Base-by-base conservation (phyloP, 345 rosid species). In the Euphorbia peplus region DNA sequence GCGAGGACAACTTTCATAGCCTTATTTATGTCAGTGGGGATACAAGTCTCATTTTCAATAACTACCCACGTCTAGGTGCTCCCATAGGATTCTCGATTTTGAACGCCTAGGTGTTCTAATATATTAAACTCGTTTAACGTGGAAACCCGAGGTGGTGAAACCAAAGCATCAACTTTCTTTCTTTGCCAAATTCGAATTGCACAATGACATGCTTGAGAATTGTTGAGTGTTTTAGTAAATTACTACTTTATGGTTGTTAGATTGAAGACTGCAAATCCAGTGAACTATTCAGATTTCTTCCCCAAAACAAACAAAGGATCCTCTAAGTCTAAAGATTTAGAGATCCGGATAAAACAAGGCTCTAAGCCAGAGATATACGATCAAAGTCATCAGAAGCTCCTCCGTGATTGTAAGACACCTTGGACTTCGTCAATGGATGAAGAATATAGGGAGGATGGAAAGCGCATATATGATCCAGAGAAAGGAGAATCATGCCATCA, bases 401-500 rank as follows among this genome's bases (percentile, higher is more conserved):
- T 80, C 60, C 81, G 83, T 29, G 71, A 64, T 48, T 59, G 66
- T 48, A 25, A 76, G 64, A 28, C 14, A 18, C 3, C 19, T 13
- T 76, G 81, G 81, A 65, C 24, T 39, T 28, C 48, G 57, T 53
- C 1, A 57, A 70, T 69, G 48, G 80, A 79, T 66, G 83, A 75
- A 19, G 83, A 75, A 19, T 69, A 53, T 62, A 72, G 72, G 14
- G 3, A 48, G 30, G 72, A 77, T 39, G 76, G 79, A 37, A 71
- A 67, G 68, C 76, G 79, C 66, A 58, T 74, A 13, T 77, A 70
- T 71, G 79, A 74, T 71, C 72, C 53, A 5, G 74, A 51, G 32
- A 60, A 46, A 0, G 84, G 77, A 15, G 57, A 77, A 54, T 46
- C 76, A 30, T 80, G 84, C 64, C 84, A 80, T 65, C 84, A 80